phyloP scores from a whole-genome alignment of 2,329 filamentous ascomycete species.

The Verticillium albo-atrum region DNA sequence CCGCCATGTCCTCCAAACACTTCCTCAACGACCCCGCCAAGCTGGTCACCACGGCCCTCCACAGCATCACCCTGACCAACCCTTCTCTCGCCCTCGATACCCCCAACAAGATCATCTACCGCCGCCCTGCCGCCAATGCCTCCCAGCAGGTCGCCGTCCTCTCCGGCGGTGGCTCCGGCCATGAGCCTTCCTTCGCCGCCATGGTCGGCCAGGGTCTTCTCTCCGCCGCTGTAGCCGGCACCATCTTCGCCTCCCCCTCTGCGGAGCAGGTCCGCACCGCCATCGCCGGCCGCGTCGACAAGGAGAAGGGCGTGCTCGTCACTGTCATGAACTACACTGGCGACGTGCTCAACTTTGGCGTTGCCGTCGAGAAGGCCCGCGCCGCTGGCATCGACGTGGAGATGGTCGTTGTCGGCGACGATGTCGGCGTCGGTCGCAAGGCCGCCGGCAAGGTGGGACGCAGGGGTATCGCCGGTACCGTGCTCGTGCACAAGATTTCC shows the following conservation, averaged over 20 bases:
- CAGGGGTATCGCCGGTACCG: constrained; percentile 85
- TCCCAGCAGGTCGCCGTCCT: constrained; percentile 72
- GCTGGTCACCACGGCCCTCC: constrained; percentile 73
- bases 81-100: constrained; percentile 75
- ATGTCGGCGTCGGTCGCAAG: constrained; percentile 79
- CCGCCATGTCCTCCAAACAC: constrained; percentile 63
- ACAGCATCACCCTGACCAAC: constrained; percentile 76
- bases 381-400: constrained; percentile 57
- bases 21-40: constrained; percentile 82
- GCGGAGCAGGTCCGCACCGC: constrained; percentile 78
- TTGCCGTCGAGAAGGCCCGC: constrained; percentile 63
- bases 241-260: constrained; percentile 78
- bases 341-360: constrained; percentile 40
- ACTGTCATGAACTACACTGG: constrained; percentile 22
- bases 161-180: constrained; percentile 83
- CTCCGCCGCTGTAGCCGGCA: constrained; percentile 77
- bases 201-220: constrained; percentile 82
- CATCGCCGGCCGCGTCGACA: constrained; percentile 69
- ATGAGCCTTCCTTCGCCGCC: constrained; percentile 82
- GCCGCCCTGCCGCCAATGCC: constrained; percentile 46
- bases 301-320: constrained; percentile 59
- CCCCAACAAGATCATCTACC: constrained; percentile 80
- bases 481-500: constrained; percentile 85
- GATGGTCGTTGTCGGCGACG: constrained; percentile 76
- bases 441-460: constrained; percentile 89